These are phyloP conservation scores for Debaryomycetaceae sp. DNA, from an alignment of 1,139 yeast genomes.

Conservation along the genomic window DNA sequence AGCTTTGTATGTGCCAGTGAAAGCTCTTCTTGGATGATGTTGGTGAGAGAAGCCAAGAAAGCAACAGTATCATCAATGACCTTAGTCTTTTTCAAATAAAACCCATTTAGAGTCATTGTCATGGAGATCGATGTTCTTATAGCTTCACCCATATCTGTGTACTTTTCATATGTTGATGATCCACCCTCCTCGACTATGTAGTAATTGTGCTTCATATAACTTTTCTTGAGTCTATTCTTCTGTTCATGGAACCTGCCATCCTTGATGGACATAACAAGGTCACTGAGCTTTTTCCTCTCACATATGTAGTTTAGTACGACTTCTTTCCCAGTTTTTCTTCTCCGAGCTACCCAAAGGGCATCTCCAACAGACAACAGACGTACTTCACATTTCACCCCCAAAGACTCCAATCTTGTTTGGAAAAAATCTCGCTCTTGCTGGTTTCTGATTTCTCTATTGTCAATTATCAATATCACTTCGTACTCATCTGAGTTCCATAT, in stretches of 20 bases:
- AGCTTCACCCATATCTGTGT: conserved; percentile 53
- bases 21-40: conserved; percentile 40
- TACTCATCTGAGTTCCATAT: conserved; percentile 44
- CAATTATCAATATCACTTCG: conserved; percentile 63
- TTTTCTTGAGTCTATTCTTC: conserved; percentile 65
- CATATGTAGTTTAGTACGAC: conserved; percentile 76
- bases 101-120: conserved; percentile 63
- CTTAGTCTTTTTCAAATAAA: conserved; percentile 65
- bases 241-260: conserved; percentile 92
- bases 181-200: conserved; percentile 82
- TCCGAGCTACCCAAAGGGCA: conserved; percentile 81
- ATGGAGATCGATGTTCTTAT: conserved; percentile 75
- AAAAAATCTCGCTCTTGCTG: conserved; percentile 64
- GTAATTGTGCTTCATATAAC: conserved; percentile 65
- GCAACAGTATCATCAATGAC: conserved; percentile 74
- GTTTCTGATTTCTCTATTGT: conserved; percentile 76
- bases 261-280: conserved; percentile 72
- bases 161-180: conserved; percentile 30
- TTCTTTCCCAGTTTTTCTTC: conserved; percentile 53
- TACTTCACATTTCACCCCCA: conserved; percentile 52
- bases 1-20: conserved; percentile 27
- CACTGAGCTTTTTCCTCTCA: conserved; percentile 88
- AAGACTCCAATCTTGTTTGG: conserved; percentile 45
- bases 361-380: conserved; percentile 79
- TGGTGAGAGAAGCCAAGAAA: conserved; percentile 58